Percentiles rank a stretch among this genome's conserved stretches.
Conservation (phyloP, 192 early-diverging fungal species). For the Umbelopsis vinacea region DNA sequence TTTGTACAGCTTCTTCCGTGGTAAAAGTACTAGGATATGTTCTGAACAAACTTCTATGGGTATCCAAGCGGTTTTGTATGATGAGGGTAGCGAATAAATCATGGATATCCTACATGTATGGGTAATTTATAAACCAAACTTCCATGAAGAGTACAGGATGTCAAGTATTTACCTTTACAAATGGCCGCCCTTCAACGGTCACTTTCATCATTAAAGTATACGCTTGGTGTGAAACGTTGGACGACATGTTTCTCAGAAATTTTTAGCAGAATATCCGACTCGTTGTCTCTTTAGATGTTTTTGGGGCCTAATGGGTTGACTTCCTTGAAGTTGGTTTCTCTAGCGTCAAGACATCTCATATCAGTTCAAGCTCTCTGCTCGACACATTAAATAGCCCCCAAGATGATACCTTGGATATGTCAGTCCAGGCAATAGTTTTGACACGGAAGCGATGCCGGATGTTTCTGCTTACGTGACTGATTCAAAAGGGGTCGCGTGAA, state of each 20-base stretch:
- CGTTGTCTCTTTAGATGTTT: too few species aligned
- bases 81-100: slow-evolving; percentile 62
- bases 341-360: too few species aligned
- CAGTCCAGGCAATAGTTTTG: too few species aligned
- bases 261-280: background rate
- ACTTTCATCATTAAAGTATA: slow-evolving; percentile 59
- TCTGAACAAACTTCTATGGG: slow-evolving; percentile 52
- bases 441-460: too few species aligned
- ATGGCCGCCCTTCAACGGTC: slow-evolving; percentile 59
- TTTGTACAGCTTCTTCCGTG: slow-evolving; percentile 56
- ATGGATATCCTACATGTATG: slow-evolving; percentile 52
- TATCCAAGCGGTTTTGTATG: slow-evolving; percentile 52
- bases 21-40: slow-evolving; percentile 58
- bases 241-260: slow-evolving; percentile 9
- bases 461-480: too few species aligned
- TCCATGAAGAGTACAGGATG: background rate
- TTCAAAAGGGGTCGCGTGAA: too few species aligned
- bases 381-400: too few species aligned
- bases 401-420: too few species aligned
- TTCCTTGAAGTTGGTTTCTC: too few species aligned
- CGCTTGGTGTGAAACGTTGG: slow-evolving; percentile 42
- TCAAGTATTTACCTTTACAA: slow-evolving; percentile 52
- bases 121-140: background rate
- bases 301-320: too few species aligned
- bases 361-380: too few species aligned